Evolutionary conservation across 306 rosid genomes (phyloP), one percentile per base, ranked within the genome.

Genomic region (Trichosanthes truncata): DNA sequence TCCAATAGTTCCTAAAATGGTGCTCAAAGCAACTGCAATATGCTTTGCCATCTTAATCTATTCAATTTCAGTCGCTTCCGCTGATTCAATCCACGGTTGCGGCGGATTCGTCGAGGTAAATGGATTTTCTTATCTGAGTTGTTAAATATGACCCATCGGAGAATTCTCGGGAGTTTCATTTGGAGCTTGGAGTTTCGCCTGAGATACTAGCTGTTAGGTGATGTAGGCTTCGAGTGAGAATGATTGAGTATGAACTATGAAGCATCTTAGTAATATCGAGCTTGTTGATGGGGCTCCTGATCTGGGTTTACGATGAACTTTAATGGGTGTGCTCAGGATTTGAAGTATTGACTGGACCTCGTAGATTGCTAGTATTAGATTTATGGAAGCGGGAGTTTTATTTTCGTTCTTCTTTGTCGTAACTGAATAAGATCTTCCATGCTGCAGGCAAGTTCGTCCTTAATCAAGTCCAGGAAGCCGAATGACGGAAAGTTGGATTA

Each of bases 401-500:
- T 33, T 9, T 46, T 51, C 18, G 45, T 74, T 74, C 5, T 78
- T 55, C 18, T 21, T 33, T 48, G 49, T 52, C 21, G 45, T 48
- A 59, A 15, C 7, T 63, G 76, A 74, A 35, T 43, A 26, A 12
- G 67, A 73, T 60, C 82, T 76, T 68, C 21, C 63, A 41, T 80
- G 65, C 25, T 59, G 73, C 83, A 93, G 99, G 98, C 98, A 66
- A 89, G 97, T 74, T 88, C 96, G 15, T 86, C 93, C 33, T 81
- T 96, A 83, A 88, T 84, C 65, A 95, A 91, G 83, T 89, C 88
- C 62, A 93, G 98, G 88, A 88, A 85, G 83, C 79, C 85, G 11
- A 53, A 80, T 60, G 93, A 85, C 86, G 79, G 87, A 38, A 96
- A 93, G 87, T 91, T 96, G 91, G 98, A 96, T 74, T 96, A 90